Conservation (phyloP, 305 asterid species). For the Petunia hybrid region DNA sequence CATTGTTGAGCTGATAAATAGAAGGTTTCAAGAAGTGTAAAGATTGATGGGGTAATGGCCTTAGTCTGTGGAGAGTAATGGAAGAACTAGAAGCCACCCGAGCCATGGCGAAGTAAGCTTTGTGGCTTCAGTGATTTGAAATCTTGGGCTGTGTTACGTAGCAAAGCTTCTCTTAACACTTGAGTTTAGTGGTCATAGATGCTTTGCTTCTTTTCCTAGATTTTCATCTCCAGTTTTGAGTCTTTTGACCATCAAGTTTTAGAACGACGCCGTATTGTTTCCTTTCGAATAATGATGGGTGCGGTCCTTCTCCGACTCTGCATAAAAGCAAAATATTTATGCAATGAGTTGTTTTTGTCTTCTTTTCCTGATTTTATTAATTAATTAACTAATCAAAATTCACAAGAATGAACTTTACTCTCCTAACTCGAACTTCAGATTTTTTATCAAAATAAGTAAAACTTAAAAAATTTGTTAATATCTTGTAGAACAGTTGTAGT, state of each 20-base stretch:
- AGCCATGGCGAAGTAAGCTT: constrained; percentile 59
- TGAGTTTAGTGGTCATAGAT: constrained; percentile 2
- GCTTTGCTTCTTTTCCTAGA: neutral
- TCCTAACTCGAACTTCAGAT: neutral
- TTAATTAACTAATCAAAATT: too few species aligned
- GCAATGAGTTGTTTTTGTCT: too few species aligned
- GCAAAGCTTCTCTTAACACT: neutral
- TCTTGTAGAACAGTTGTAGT: too few species aligned
- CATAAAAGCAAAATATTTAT: too few species aligned
- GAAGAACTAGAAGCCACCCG: constrained; percentile 62
- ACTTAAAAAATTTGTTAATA: too few species aligned
- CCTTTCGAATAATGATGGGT: neutral
- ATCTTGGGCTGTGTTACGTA: neutral
- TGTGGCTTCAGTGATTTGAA: neutral
- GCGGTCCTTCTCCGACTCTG: too few species aligned
- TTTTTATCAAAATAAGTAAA: neutral
- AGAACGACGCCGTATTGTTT: neutral
- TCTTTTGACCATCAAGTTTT: neutral
- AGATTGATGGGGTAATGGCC: constrained; percentile 41
- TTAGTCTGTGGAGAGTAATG: constrained; percentile 50
- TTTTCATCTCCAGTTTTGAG: neutral
- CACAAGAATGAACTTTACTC: too few species aligned
- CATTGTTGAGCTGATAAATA: constrained; percentile 38
- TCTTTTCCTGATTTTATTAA: too few species aligned
- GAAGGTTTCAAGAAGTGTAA: constrained; percentile 45